Percentiles rank a stretch among this genome's conserved stretches.
Conservation (phyloP, 768 basidiomycete genomes). For the Leccinum rimulosum region DNA sequence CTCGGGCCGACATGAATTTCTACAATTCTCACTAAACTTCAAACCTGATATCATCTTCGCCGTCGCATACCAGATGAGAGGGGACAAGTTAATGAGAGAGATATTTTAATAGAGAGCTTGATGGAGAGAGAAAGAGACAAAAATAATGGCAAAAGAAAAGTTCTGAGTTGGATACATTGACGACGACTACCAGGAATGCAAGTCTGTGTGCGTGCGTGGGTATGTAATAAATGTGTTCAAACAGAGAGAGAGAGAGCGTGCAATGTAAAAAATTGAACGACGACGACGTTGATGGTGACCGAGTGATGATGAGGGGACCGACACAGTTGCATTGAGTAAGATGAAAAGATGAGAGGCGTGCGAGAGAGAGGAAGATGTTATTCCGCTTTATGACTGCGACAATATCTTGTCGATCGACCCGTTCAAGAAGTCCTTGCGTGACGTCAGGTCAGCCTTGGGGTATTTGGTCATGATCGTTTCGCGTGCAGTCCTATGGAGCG, state of each 20-base stretch:
- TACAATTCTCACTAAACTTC: background rate
- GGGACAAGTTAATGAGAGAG: background rate
- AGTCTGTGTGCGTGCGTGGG: background rate
- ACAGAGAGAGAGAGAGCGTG: background rate
- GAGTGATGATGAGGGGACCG: background rate
- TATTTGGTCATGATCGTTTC: constrained; percentile 85
- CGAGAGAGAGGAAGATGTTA: background rate
- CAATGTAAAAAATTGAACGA: background rate
- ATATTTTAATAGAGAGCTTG: background rate
- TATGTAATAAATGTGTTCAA: background rate
- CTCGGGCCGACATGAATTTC: no score
- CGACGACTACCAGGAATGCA: background rate
- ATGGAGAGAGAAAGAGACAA: background rate
- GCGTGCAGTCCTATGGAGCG: constrained; percentile 65
- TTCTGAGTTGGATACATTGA: background rate
- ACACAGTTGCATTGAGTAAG: background rate
- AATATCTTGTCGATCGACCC: constrained; percentile 91
- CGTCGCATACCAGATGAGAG: background rate
- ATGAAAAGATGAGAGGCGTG: background rate
- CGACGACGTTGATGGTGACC: no score
- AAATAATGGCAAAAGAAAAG: background rate
- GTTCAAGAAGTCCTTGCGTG: constrained; percentile 90
- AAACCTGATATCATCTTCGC: background rate
- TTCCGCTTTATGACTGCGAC: constrained; percentile 64
- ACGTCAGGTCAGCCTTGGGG: constrained; percentile 89